These are phyloP conservation scores for Fusarium sp. DNA, from an alignment of 2,329 filamentous ascomycete genomes.

Conservation along the genomic window DNA sequence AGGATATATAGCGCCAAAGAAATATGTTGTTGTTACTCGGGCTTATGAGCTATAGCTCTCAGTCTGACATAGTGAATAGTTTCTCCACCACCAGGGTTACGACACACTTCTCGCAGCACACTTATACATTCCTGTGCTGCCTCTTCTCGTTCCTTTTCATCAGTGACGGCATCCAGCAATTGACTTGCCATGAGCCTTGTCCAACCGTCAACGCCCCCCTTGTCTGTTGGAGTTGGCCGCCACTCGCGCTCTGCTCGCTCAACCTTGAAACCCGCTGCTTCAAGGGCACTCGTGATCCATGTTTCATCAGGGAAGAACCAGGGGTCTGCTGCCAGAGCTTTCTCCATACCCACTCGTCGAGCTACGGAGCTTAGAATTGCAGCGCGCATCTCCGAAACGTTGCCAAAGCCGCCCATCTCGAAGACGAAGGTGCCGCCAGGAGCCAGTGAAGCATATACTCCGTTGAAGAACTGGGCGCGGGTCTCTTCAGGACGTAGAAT, in stretches of 20 bases:
- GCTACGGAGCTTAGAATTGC: slow-evolving; percentile 66
- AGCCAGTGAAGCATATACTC: slow-evolving; percentile 62
- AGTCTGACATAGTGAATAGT: slow-evolving; percentile 66
- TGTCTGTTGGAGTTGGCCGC: slow-evolving; percentile 69
- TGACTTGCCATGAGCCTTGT: slow-evolving; percentile 70
- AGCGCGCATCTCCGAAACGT: slow-evolving; percentile 71
- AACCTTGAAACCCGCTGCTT: slow-evolving; percentile 60
- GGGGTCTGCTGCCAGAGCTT: slow-evolving; percentile 63
- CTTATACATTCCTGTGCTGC: slow-evolving; percentile 65
- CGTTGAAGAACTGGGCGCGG: slow-evolving; percentile 63
- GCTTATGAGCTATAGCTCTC: slow-evolving; percentile 60
- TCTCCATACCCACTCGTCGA: slow-evolving; percentile 61
- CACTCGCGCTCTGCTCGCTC: slow-evolving; percentile 71
- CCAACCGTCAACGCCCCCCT: slow-evolving; percentile 73
- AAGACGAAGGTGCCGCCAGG: slow-evolving; percentile 71
- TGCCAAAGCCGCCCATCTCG: slow-evolving; percentile 78
- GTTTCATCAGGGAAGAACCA: slow-evolving; percentile 78
- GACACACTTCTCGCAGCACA: slow-evolving; percentile 65
- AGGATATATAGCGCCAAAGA: no score
- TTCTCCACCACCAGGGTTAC: slow-evolving; percentile 66
- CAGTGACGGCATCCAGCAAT: slow-evolving; percentile 65
- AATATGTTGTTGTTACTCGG: slow-evolving; percentile 15
- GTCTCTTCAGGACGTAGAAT: slow-evolving; percentile 62
- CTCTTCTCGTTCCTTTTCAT: slow-evolving; percentile 60
- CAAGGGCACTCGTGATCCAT: slow-evolving; percentile 63